Evolutionary conservation across 345 rosid species (phyloP).

Genomic region (Citrus glauca): DNA sequence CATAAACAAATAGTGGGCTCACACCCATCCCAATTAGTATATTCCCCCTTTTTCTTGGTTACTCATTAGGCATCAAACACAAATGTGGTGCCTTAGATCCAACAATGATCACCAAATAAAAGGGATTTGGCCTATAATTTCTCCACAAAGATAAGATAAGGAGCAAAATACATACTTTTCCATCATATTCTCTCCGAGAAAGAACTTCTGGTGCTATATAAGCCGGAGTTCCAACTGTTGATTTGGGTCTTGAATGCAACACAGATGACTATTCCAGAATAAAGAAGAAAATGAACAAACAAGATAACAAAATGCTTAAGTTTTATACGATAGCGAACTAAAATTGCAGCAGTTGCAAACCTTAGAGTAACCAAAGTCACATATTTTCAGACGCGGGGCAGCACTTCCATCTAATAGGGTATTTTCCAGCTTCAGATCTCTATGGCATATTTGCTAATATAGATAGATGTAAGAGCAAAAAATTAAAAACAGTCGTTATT

Average conservation of each 20-base stretch:
- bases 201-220: constrained; percentile 94
- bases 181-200: constrained; percentile 78
- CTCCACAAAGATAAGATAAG: not conserved
- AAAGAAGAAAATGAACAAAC: not conserved
- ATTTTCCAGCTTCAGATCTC: constrained; percentile 92
- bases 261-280: constrained; percentile 58
- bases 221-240: constrained; percentile 94
- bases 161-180: constrained; percentile 44
- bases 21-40: not conserved
- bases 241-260: constrained; percentile 89
- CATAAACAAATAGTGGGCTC: constrained; percentile 15
- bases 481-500: not conserved
- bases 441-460: constrained; percentile 88
- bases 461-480: not conserved
- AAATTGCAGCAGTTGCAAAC: constrained; percentile 21
- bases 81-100: not conserved
- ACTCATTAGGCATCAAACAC: constrained; percentile 3
- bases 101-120: not conserved
- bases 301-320: not conserved
- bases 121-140: not conserved
- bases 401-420: constrained; percentile 90
- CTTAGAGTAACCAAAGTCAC: constrained; percentile 97
- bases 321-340: not conserved
- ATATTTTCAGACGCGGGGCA: constrained; percentile 84
- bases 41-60: not conserved